Percentiles rank a stretch among this genome's conserved stretches.
phyloP scores from a whole-genome alignment of 257 asterid genomes.

The Dorcoceras hygrometricum region DNA sequence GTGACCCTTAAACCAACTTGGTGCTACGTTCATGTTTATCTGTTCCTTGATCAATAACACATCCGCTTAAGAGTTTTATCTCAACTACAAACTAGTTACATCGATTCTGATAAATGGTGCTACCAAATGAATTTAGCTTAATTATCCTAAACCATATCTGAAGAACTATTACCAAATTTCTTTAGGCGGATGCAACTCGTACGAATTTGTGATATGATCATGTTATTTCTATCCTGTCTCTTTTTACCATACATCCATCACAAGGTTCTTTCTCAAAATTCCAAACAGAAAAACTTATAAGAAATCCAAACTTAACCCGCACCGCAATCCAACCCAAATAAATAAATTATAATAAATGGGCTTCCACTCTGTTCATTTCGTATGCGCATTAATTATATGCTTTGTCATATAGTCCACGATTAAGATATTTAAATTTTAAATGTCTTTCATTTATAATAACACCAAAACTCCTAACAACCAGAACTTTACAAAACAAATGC shows the following conservation, averaged over 20 bases:
- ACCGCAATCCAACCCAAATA: conserved; percentile 15
- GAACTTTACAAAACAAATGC: conserved; percentile 13
- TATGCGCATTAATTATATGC: neutral
- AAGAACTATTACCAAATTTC: too few relatives aligned
- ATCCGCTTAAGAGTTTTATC: too few relatives aligned
- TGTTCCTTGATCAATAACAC: neutral
- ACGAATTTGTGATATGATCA: neutral
- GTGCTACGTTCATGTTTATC: neutral
- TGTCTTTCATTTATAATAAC: neutral
- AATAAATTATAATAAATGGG: conserved; percentile 1
- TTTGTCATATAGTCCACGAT: neutral
- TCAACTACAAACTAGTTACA: neutral
- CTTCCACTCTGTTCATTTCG: neutral
- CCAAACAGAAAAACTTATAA: too few relatives aligned
- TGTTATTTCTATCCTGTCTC: neutral
- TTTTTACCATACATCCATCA: neutral
- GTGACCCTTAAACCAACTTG: neutral
- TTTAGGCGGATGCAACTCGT: neutral
- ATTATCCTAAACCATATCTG: neutral
- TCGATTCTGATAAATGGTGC: neutral
- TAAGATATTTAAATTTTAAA: too few relatives aligned
- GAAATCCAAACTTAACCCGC: neutral
- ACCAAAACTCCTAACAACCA: neutral
- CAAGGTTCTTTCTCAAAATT: neutral
- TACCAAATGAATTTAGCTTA: too few relatives aligned